Conservation (phyloP, 257 asterid species). For the Forsythia viridissima region DNA sequence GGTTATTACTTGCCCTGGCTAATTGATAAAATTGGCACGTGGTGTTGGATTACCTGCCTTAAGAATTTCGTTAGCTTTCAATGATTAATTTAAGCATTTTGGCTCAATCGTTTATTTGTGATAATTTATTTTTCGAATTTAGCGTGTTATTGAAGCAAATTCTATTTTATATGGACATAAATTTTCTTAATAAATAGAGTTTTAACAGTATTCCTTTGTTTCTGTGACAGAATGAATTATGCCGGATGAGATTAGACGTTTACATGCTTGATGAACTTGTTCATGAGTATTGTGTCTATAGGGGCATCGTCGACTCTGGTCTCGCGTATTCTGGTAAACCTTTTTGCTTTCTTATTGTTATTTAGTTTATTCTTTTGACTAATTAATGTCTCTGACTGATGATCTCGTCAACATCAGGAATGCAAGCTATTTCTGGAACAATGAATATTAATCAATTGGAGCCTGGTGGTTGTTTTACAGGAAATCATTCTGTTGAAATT, state of each 20-base stretch:
- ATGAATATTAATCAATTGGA: constrained; percentile 44
- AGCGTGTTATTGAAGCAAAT: constrained; percentile 12
- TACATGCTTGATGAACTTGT: constrained; percentile 88
- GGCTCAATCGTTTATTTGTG: neutral
- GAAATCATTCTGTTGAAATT: neutral
- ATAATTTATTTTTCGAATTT: constrained; percentile 4
- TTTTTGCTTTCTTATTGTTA: constrained; percentile 6
- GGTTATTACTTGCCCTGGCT: neutral
- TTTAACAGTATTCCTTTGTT: constrained; percentile 18
- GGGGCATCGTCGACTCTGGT: constrained; percentile 78
- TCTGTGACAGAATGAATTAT: constrained; percentile 79
- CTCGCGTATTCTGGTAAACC: constrained; percentile 44
- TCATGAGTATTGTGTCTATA: constrained; percentile 84
- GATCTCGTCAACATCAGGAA: constrained; percentile 35
- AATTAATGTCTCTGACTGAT: constrained; percentile 14
- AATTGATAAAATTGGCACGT: neutral
- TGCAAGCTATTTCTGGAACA: constrained; percentile 31
- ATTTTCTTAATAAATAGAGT: constrained; percentile 12
- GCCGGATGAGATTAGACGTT: constrained; percentile 78
- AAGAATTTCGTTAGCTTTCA: neutral
- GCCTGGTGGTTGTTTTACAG: constrained; percentile 26
- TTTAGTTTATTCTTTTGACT: neutral
- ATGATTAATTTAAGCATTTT: constrained; percentile 16
- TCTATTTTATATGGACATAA: neutral
- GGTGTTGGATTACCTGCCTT: neutral